Percentiles rank a stretch among this genome's conserved stretches.
phyloP scores from a whole-genome alignment of 1,284 basidiomycete genomes.

The Lentinula novae-zelandiae region DNA sequence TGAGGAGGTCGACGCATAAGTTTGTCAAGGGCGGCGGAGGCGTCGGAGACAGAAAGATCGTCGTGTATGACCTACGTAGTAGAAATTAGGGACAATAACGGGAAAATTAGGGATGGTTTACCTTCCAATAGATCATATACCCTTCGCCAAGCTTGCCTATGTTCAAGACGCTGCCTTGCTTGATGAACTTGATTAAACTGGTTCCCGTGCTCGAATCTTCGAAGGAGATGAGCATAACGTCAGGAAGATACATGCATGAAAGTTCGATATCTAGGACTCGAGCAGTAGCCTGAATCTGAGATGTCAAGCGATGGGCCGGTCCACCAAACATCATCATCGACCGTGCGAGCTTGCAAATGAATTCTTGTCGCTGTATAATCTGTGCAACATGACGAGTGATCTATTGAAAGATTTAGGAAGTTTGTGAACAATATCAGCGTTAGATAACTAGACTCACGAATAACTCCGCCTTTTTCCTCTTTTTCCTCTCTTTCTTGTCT shows the following conservation, averaged over 20 bases:
- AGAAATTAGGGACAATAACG: neutral
- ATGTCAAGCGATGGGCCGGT: conserved; percentile 84
- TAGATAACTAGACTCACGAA: conserved; percentile 38
- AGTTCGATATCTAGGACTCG: conserved; percentile 82
- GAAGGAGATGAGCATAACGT: conserved; percentile 79
- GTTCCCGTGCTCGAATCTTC: conserved; percentile 82
- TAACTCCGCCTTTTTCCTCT: conserved; percentile 75
- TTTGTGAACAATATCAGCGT: neutral
- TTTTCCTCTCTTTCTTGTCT: conserved; percentile 51
- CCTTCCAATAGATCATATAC: conserved; percentile 81
- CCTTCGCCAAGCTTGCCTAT: conserved; percentile 77
- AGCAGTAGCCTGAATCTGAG: conserved; percentile 85
- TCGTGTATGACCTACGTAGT: conserved; percentile 78
- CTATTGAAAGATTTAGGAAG: conserved; percentile 28
- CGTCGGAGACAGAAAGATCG: conserved; percentile 78
- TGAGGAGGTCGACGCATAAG: conserved; percentile 69
- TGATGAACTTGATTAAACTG: conserved; percentile 82
- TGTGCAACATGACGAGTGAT: conserved; percentile 90
- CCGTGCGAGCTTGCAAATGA: conserved; percentile 84
- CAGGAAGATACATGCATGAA: conserved; percentile 85
- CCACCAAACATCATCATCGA: conserved; percentile 96
- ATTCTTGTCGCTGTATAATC: conserved; percentile 85
- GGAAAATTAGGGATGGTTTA: conserved; percentile 23
- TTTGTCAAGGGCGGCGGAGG: conserved; percentile 67
- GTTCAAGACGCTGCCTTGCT: conserved; percentile 73